phyloP scores from a whole-genome alignment of 2,329 filamentous ascomycete species.

The Neofusicoccum umdonicola region DNA sequence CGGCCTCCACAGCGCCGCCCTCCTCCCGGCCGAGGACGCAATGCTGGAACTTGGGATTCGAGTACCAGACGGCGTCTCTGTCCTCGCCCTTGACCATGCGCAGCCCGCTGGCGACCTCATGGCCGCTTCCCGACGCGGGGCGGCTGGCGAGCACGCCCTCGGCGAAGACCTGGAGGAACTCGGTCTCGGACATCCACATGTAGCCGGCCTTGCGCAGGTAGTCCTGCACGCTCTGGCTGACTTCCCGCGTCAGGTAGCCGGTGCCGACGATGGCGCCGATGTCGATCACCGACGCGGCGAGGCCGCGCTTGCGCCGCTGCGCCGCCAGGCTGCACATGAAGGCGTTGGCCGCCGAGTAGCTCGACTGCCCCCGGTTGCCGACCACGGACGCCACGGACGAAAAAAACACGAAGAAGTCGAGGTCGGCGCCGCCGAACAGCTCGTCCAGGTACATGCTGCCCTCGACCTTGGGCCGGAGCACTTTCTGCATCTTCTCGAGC shows the following conservation, averaged over 20 bases:
- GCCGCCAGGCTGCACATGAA: constrained; percentile 43
- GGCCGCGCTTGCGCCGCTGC: constrained; percentile 37
- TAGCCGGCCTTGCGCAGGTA: not conserved
- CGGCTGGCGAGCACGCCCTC: constrained; percentile 47
- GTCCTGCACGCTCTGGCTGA: not conserved
- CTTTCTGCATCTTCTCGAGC: not conserved
- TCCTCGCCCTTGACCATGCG: not conserved
- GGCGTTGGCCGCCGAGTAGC: constrained; percentile 26
- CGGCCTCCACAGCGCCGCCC: not conserved
- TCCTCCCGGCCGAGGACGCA: not conserved
- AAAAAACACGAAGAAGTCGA: constrained; percentile 29
- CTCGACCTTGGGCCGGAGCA: constrained; percentile 23
- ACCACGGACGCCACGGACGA: constrained; percentile 22
- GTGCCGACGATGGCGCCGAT: constrained; percentile 42
- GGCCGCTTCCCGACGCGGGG: not conserved
- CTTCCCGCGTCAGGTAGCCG: constrained; percentile 38
- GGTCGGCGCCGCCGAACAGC: constrained; percentile 15
- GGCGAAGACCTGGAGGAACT: constrained; percentile 54
- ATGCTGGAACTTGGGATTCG: not conserved
- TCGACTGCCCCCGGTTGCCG: constrained; percentile 23
- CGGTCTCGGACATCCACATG: constrained; percentile 46
- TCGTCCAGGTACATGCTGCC: constrained; percentile 22
- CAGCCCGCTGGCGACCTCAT: not conserved
- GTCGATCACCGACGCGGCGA: constrained; percentile 40
- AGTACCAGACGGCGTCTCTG: not conserved